phyloP scores from a whole-genome alignment of 768 basidiomycete species.

The Suillus tomentosus region DNA sequence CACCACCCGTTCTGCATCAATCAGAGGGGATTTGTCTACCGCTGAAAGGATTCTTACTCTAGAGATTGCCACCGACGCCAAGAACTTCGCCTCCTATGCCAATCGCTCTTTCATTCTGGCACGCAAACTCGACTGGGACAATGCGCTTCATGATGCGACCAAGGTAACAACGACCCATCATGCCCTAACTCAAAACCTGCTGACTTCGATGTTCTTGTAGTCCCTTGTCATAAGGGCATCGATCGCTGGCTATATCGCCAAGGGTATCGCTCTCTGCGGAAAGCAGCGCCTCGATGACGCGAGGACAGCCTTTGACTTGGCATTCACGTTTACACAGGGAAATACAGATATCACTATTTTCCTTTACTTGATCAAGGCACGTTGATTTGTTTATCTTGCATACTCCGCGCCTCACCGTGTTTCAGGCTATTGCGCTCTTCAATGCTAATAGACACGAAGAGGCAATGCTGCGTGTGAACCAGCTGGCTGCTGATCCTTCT shows the following conservation, averaged over 20 bases:
- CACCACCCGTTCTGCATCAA: not conserved
- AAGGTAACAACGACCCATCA: not conserved
- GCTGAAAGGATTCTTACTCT: not conserved
- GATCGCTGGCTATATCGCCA: not conserved
- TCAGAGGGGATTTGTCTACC: not conserved
- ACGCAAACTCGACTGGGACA: not conserved
- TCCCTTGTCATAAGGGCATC: not conserved
- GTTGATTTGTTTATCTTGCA: not conserved
- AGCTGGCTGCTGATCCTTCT: not conserved
- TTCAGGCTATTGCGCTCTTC: not conserved
- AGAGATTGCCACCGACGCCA: not conserved
- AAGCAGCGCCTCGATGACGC: not conserved
- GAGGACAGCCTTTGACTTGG: not conserved
- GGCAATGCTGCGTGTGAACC: not conserved
- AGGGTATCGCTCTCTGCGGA: slow-evolving; percentile 1
- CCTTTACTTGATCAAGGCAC: not conserved
- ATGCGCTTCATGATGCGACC: not conserved
- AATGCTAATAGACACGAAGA: not conserved
- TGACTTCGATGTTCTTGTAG: not conserved
- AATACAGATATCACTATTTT: not conserved
- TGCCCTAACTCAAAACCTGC: not conserved
- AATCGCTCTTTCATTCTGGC: not conserved
- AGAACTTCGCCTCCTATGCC: not conserved
- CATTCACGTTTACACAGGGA: not conserved
- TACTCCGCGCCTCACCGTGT: not conserved